A percentile compares a stretch with the other conserved stretches of the same genome.
Conservation (phyloP, 1,284 basidiomycete species). For the Sporisorium exsertum region DNA sequence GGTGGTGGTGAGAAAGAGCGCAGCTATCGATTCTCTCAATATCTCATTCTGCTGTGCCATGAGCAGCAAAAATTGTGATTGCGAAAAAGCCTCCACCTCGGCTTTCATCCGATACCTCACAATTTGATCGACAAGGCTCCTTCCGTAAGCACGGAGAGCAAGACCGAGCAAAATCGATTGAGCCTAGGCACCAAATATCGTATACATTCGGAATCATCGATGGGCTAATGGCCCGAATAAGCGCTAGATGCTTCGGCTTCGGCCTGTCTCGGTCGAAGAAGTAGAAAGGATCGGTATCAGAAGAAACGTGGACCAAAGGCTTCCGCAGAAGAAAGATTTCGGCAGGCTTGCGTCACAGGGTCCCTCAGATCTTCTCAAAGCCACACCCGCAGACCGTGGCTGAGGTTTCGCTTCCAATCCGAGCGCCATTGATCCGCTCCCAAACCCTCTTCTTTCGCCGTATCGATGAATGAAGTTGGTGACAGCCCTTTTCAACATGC, state of each 20-base stretch:
- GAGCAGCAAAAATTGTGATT: not conserved
- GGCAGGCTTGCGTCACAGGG: slow-evolving; percentile 4
- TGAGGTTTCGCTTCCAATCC: not conserved
- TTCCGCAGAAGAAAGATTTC: not conserved
- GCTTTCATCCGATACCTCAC: not conserved
- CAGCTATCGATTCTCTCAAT: not conserved
- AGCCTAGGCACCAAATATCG: not conserved
- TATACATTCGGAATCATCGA: not conserved
- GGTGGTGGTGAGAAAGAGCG: not conserved
- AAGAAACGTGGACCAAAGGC: not conserved
- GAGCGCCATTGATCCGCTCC: too few relatives aligned
- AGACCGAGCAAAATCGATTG: not conserved
- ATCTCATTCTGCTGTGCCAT: not conserved
- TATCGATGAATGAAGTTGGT: not conserved
- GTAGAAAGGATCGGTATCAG: slow-evolving; percentile 11
- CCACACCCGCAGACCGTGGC: not conserved
- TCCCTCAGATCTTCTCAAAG: not conserved
- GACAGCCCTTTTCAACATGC: not conserved
- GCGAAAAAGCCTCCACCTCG: slow-evolving; percentile 5
- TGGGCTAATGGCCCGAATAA: not conserved
- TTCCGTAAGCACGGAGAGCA: not conserved
- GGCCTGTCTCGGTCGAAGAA: slow-evolving; percentile 24
- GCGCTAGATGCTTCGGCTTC: slow-evolving; percentile 2
- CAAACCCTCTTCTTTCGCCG: not conserved
- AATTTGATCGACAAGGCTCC: not conserved